Base-by-base conservation (phyloP, 2,329 filamentous ascomycete species). In the Phyllosticta paracitricarpa region DNA sequence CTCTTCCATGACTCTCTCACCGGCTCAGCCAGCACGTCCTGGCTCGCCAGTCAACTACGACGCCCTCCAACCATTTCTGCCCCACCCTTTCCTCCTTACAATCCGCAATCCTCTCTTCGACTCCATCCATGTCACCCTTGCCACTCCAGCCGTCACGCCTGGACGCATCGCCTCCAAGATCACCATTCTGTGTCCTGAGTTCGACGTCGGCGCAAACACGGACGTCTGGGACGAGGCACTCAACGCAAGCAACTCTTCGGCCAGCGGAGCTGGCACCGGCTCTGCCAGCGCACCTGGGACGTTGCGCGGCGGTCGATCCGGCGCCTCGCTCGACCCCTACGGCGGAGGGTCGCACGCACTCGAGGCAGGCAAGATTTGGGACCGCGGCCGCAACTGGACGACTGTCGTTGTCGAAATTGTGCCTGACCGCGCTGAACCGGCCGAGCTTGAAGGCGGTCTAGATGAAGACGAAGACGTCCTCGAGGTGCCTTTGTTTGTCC, bases 41-140 rank as follows among this genome's bases (percentile, higher is more conserved):
- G 7, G 55, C n/a, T 5, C 68, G 66, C 62, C 66, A 2, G 74
- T 77, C 35, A 76, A 81, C 64, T 76, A 82, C 63, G 74, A 77
- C 62, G 72, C 75, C 10, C 74, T 84, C 3, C 71, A 72, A 48
- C 79, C 78, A 4, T 77, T 78, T 25, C 77, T 76, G 62, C 77
- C 84, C 1, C 78, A 85, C 24, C 92, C 97, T 71, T 95, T 91
- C 73, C 81, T 97, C 51, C 81, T 99, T 52, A 96, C 92, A 0
- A 85, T 99, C 68, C 90, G 88, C 70, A 99, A 99, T 70, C 92
- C 94, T 25, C 86, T 97, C 65, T 99, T 97, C 75, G 94, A 99
- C 66, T 83, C 84, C 24, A 87, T 99, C 66, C 88, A 88, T 63
- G 87, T 99, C 62, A 93, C 88, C 0, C 83, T 99, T 7, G 93